Conservation (phyloP, 495 filamentous ascomycete genomes). For the Aspergillus sparsus region DNA sequence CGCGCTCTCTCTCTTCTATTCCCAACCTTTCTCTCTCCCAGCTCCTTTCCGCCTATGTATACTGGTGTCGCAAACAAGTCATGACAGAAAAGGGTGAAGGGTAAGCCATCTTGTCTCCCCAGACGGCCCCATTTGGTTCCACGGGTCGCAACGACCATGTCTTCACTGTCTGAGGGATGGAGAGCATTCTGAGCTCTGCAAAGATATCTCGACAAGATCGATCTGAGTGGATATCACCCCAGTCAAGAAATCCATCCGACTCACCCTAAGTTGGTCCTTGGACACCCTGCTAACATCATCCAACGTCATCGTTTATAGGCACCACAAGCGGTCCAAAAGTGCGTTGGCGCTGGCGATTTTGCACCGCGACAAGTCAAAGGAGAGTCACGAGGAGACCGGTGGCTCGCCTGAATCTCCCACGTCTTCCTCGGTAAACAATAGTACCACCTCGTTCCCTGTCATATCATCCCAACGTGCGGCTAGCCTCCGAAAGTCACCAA, state of each 20-base stretch:
- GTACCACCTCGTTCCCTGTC: slow-evolving; percentile 19
- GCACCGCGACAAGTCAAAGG: slow-evolving; percentile 52
- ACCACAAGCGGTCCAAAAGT: slow-evolving; percentile 59
- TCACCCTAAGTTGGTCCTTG: neutral
- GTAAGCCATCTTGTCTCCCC: slow-evolving; percentile 21
- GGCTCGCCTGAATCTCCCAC: slow-evolving; percentile 35
- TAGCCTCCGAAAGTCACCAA: slow-evolving; percentile 34
- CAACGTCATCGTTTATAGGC: slow-evolving; percentile 35
- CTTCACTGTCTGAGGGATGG: neutral
- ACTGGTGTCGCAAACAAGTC: slow-evolving; percentile 13
- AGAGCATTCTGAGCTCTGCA: neutral
- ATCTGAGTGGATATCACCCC: neutral
- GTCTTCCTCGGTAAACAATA: slow-evolving; percentile 32
- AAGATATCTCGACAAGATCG: neutral
- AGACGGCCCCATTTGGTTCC: slow-evolving; percentile 14
- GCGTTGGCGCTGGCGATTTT: slow-evolving; percentile 53
- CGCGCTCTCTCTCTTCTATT: neutral
- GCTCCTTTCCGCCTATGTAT: slow-evolving; percentile 5
- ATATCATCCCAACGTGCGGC: slow-evolving; percentile 35
- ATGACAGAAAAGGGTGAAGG: slow-evolving; percentile 36
- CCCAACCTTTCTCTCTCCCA: neutral
- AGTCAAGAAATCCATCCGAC: slow-evolving; percentile 2
- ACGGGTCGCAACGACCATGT: slow-evolving; percentile 13
- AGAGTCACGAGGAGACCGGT: slow-evolving; percentile 33
- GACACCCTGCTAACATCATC: slow-evolving; percentile 31